Conservation (phyloP, 2,329 filamentous ascomycete species). For the Stylonectria norvegica region DNA sequence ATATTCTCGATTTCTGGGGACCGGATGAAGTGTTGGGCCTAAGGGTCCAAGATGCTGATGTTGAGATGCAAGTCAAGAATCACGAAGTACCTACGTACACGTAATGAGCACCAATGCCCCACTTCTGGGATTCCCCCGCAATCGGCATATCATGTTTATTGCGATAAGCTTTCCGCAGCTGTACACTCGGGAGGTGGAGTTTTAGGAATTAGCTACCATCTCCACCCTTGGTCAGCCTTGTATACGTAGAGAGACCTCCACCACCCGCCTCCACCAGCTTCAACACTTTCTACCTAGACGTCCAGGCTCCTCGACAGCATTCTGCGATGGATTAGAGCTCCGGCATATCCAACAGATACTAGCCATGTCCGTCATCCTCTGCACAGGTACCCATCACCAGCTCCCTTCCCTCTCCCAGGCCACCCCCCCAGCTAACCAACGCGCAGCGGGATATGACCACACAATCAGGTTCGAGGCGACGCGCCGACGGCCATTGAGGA, state of each 20-base stretch:
- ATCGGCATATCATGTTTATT: too few relatives aligned
- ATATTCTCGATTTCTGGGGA: too few relatives aligned
- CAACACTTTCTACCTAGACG: too few relatives aligned
- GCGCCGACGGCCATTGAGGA: slow-evolving; percentile 5
- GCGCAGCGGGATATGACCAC: slow-evolving; percentile 58
- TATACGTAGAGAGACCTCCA: slow-evolving; percentile 11
- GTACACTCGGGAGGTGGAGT: slow-evolving; percentile 6
- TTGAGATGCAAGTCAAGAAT: too few relatives aligned
- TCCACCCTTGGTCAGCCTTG: slow-evolving; percentile 8
- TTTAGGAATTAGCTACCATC: slow-evolving; percentile 20
- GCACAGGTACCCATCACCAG: slow-evolving; percentile 49
- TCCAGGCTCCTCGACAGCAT: background rate
- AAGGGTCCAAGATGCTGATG: too few relatives aligned
- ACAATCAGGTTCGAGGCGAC: slow-evolving; percentile 50
- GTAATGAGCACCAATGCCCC: too few relatives aligned
- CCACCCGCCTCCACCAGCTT: slow-evolving; percentile 1
- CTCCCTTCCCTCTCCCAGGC: slow-evolving; percentile 1
- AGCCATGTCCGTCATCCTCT: slow-evolving; percentile 60
- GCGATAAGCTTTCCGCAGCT: too few relatives aligned
- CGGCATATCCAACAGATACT: slow-evolving; percentile 9
- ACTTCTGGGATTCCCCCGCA: too few relatives aligned
- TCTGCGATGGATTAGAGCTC: slow-evolving; percentile 24
- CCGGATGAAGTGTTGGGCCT: too few relatives aligned
- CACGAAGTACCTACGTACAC: too few relatives aligned
- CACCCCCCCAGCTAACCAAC: slow-evolving; percentile 18